Conservation (phyloP, 352 stramenopile species). For the Globisporangium nunn region DNA sequence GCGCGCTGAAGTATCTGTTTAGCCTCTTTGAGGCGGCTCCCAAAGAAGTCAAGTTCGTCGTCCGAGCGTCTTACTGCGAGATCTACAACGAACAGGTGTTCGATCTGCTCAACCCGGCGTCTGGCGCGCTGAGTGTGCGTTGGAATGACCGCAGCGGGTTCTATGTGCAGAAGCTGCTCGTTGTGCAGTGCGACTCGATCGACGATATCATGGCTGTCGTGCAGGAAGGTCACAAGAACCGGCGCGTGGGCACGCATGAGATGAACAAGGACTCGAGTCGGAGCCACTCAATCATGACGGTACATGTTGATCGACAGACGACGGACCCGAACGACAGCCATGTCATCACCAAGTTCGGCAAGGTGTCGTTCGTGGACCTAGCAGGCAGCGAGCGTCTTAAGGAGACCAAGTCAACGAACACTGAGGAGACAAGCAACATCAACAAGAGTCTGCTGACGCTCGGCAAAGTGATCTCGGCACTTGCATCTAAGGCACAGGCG, state of each 20-base stretch:
- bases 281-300: slow-evolving; percentile 68
- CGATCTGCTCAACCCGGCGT: slow-evolving; percentile 64
- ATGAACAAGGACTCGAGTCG: slow-evolving; percentile 83
- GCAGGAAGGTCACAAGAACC: slow-evolving; percentile 65
- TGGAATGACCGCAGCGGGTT: slow-evolving; percentile 72
- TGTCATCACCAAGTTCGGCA: slow-evolving; percentile 53
- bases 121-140: slow-evolving; percentile 51
- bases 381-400: slow-evolving; percentile 64
- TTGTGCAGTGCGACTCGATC: slow-evolving; percentile 66
- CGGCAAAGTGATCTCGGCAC: slow-evolving; percentile 78
- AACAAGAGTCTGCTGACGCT: slow-evolving; percentile 80
- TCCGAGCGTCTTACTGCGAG: slow-evolving; percentile 72
- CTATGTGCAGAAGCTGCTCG: slow-evolving; percentile 71
- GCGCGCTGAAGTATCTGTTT: slow-evolving; percentile 69
- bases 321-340: slow-evolving; percentile 39
- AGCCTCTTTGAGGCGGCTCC: slow-evolving; percentile 32
- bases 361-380: slow-evolving; percentile 80
- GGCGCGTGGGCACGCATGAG: slow-evolving; percentile 50
- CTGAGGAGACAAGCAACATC: slow-evolving; percentile 78
- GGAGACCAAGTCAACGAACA: slow-evolving; percentile 63
- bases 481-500: slow-evolving; percentile 36
- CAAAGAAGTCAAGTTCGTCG: slow-evolving; percentile 45
- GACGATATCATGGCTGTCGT: slow-evolving; percentile 74
- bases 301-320: slow-evolving; percentile 60
- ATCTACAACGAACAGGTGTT: slow-evolving; percentile 86